Evolutionary conservation across 2,329 filamentous ascomycete species (phyloP).

Genomic region (Colletotrichum sp.): DNA sequence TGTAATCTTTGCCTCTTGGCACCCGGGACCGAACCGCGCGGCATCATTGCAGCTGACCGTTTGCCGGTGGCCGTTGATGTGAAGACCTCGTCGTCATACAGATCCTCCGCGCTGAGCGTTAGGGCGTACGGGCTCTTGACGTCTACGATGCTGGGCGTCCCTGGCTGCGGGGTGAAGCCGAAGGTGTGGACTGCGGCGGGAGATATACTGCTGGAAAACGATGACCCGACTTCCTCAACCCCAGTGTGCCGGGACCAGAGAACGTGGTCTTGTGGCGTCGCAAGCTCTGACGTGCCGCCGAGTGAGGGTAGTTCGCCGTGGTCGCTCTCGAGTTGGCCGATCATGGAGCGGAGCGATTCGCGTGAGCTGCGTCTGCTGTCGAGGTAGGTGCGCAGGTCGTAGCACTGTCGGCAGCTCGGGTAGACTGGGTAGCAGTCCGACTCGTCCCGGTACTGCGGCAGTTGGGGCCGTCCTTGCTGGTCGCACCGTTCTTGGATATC

Average conservation of each 20-base stretch:
- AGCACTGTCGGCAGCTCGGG: conserved; percentile 45
- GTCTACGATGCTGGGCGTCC: conserved; percentile 37
- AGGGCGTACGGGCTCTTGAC: conserved; percentile 44
- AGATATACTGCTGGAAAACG: conserved; percentile 34
- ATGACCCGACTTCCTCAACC: conserved; percentile 37
- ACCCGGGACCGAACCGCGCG: conserved; percentile 23
- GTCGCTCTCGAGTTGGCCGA: conserved; percentile 41
- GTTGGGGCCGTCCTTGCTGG: conserved; percentile 40
- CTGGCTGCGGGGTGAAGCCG: conserved; percentile 26
- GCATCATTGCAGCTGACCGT: conserved; percentile 11
- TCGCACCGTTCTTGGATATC: conserved; percentile 51
- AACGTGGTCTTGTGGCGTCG: conserved; percentile 42
- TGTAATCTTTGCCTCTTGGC: conserved; percentile 29
- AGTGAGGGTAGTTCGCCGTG: conserved; percentile 41
- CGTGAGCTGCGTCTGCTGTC: conserved; percentile 47
- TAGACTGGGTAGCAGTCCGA: conserved; percentile 43
- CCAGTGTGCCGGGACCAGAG: conserved; percentile 35
- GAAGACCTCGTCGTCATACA: conserved; percentile 27
- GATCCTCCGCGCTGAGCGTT: conserved; percentile 38
- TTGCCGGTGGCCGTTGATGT: neutral
- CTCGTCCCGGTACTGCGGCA: conserved; percentile 46
- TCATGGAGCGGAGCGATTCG: conserved; percentile 47
- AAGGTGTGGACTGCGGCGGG: conserved; percentile 29
- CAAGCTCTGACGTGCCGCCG: conserved; percentile 44
- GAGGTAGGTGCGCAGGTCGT: conserved; percentile 44